phyloP scores from a whole-genome alignment of 257 asterid species.

The Perilla frutescens region DNA sequence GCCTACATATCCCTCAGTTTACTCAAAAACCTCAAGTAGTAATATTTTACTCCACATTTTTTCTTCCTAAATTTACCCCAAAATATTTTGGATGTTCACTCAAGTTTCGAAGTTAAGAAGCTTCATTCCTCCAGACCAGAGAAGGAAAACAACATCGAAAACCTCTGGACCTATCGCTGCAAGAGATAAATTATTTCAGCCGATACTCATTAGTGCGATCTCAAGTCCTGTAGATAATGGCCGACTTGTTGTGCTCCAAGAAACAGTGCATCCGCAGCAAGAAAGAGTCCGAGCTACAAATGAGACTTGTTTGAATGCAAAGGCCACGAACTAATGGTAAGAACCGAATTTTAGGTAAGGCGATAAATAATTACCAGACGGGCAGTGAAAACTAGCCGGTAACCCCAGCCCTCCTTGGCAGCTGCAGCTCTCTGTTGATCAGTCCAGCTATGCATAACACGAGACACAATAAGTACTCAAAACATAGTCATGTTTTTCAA shows the following conservation, averaged over 20 bases:
- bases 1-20: no score
- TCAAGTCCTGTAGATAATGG: constrained; percentile 68
- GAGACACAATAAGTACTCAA: background rate
- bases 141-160: no score
- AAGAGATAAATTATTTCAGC: background rate
- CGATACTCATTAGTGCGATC: constrained; percentile 51
- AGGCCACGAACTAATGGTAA: background rate
- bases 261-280: constrained; percentile 74
- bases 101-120: no score
- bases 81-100: no score
- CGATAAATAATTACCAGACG: constrained; percentile 68
- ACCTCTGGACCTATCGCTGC: no score
- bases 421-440: constrained; percentile 94
- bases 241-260: constrained; percentile 83
- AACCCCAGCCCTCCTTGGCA: constrained; percentile 94
- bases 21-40: no score
- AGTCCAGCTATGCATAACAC: constrained; percentile 70
- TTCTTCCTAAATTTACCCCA: no score
- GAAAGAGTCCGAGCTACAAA: constrained; percentile 69
- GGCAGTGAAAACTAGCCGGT: constrained; percentile 76
- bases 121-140: no score
- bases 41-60: no score
- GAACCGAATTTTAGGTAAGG: constrained; percentile 11
- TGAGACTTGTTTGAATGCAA: constrained; percentile 2
- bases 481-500: background rate